phyloP scores from a whole-genome alignment of 495 filamentous ascomycete genomes.

The Penicillium bovifimosum region DNA sequence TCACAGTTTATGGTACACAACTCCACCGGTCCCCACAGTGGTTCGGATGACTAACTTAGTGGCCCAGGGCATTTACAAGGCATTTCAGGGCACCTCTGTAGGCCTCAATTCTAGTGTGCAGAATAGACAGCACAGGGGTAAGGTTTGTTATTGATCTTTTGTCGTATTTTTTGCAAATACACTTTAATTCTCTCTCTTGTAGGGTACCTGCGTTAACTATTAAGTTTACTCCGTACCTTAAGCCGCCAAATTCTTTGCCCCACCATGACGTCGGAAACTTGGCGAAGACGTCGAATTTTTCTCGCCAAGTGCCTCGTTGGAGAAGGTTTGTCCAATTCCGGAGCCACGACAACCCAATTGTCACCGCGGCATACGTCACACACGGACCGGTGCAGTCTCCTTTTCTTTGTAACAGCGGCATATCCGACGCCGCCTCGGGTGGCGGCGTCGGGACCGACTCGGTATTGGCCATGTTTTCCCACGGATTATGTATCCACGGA shows the following conservation, averaged over 20 bases:
- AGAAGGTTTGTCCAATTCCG: not conserved
- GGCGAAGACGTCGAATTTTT: too few species aligned
- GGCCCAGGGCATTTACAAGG: not conserved
- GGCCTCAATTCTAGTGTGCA: not conserved
- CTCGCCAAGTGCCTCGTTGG: conserved; percentile 7
- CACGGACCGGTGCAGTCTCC: conserved; percentile 2
- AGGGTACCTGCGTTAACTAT: not conserved
- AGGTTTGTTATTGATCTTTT: too few species aligned
- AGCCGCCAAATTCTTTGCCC: conserved; percentile 7
- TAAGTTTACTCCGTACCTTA: not conserved
- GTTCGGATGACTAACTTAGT: conserved; percentile 1
- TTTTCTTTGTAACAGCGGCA: conserved; percentile 1
- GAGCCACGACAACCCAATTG: not conserved
- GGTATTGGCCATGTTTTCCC: not conserved
- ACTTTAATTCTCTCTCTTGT: not conserved
- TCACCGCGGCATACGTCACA: not conserved
- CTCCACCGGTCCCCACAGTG: not conserved
- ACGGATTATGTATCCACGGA: not conserved
- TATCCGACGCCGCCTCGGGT: not conserved
- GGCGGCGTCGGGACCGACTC: not conserved
- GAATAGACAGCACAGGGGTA: not conserved
- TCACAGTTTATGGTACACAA: not conserved
- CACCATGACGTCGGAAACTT: conserved; percentile 8
- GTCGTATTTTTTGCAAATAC: not conserved
- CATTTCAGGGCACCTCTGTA: not conserved